A percentile compares a stretch with the other conserved stretches of the same genome.
phyloP scores from a whole-genome alignment of 73 alveolate species.

The Durusdinium trenchii region DNA sequence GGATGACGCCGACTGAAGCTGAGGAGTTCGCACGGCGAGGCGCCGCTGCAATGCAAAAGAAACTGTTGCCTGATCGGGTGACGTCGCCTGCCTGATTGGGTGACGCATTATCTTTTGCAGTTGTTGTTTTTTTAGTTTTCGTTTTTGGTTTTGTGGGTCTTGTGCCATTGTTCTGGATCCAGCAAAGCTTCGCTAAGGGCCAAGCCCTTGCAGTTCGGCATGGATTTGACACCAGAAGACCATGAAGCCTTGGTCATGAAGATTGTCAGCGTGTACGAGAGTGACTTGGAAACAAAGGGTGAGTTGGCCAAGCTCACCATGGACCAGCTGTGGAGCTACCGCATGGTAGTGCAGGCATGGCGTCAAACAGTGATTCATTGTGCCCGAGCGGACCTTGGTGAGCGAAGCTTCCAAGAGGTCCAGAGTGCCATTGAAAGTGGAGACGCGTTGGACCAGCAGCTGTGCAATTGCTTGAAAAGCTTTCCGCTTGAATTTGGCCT shows the following conservation, averaged over 20 bases:
- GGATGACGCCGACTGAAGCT: not conserved
- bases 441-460: not conserved
- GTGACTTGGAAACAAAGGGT: not conserved
- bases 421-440: not conserved
- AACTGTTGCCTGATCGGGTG: not conserved
- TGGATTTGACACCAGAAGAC: not conserved
- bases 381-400: conserved; percentile 4
- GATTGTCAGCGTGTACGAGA: not conserved
- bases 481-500: conserved; percentile 19
- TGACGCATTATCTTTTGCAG: not conserved
- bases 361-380: not conserved
- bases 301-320: not conserved
- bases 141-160: not conserved
- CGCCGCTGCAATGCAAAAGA: not conserved
- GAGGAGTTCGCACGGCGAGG: conserved; percentile 12
- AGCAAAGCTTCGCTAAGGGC: not conserved
- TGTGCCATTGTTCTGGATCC: not conserved
- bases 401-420: not conserved
- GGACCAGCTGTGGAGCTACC: conserved; percentile 7
- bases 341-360: conserved; percentile 25
- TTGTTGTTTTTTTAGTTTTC: not conserved
- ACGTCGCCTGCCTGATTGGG: not conserved
- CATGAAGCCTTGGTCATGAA: not conserved
- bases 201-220: conserved; percentile 25
- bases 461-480: not conserved